Evolutionary conservation across 2,329 filamentous ascomycete species (phyloP), one percentile per base, ranked within the genome.

Genomic region (Talaromyces sp.): DNA sequence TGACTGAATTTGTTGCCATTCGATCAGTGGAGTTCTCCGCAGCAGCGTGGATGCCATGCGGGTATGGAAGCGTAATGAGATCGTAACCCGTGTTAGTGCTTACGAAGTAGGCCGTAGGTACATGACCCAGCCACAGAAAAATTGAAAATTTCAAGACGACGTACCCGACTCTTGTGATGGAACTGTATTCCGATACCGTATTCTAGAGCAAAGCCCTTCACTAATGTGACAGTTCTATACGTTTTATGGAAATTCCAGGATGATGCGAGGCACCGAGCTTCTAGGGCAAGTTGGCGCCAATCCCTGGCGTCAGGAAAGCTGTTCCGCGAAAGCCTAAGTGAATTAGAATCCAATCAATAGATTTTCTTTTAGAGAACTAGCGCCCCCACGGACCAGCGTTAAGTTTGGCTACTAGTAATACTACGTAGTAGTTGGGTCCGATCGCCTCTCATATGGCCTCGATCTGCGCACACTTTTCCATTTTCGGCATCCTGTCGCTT

Each of bases 1-100:
- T 8, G 28, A 33, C 25, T 52, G 31, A 54, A 35, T 8, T 14
- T 21, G 21, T 7, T 14, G n/a, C 28, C n/a, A 16, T 54, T 14
- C n/a, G 21, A 35, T 25, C 16, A 3, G 59, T 54, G 48, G 59
- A 55, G 25, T 33, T n/a, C 28, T 18, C 9, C 46, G 28, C 2
- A n/a, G 42, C 12, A 42, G 46, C 59, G 35, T 61, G 59, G 59
- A 44, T 21, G 48, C 59, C 48, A 61, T 61, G 59, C 35, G 46
- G 33, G 42, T 14, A 33, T 28, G 18, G 25, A 39, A 56, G 52
- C 16, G 21, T 56, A 48, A 16, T 48, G 12, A 48, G 21, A 48
- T 28, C 12, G 6, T 16, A 25, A 28, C 42, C 42, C 18, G 21
- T n/a, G 18, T 37, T 5, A 5, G 11, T 5, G 14, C 4, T 12